Base-by-base conservation (phyloP, 1,284 basidiomycete species). In the Melampsora abietis-canadensis region DNA sequence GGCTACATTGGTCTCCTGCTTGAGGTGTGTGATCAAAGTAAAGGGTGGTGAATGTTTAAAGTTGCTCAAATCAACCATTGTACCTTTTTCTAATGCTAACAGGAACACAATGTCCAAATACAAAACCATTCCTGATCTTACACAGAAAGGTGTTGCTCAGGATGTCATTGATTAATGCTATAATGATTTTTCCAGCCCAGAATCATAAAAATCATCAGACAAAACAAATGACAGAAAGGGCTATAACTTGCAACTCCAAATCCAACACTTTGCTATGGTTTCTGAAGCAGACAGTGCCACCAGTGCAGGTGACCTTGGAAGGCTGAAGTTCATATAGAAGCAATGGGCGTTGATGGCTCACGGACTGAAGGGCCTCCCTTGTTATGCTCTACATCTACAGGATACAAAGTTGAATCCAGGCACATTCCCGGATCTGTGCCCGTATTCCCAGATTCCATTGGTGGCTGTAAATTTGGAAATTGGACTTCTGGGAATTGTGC, bases 371-470 rank as follows among this genome's bases (percentile, higher is more conserved):
- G 44, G 30, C 30, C 67, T 68, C 19, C 34, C 24, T 19, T 31
- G 59, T 59, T 68, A 68, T 47, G 46, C 67, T 15, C 21, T 30
- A n/a, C 67, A 68, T 51, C 51, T 68, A 4, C n/a, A n/a, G n/a
- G n/a, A n/a, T n/a, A n/a, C n/a, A n/a, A n/a, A n/a, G n/a, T n/a
- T n/a, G n/a, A n/a, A n/a, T n/a, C n/a, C n/a, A n/a, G n/a, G n/a
- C n/a, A n/a, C n/a, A n/a, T n/a, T n/a, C n/a, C n/a, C n/a, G n/a
- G n/a, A n/a, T n/a, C n/a, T n/a, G n/a, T n/a, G n/a, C n/a, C n/a
- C n/a, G n/a, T n/a, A n/a, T n/a, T n/a, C n/a, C n/a, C n/a, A n/a
- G n/a, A n/a, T n/a, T n/a, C n/a, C n/a, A n/a, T n/a, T n/a, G n/a
- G n/a, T n/a, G n/a, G n/a, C n/a, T n/a, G n/a, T n/a, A n/a, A n/a